phyloP scores from a whole-genome alignment of 805 yeast genomes.

The Danielia oregonensis region DNA sequence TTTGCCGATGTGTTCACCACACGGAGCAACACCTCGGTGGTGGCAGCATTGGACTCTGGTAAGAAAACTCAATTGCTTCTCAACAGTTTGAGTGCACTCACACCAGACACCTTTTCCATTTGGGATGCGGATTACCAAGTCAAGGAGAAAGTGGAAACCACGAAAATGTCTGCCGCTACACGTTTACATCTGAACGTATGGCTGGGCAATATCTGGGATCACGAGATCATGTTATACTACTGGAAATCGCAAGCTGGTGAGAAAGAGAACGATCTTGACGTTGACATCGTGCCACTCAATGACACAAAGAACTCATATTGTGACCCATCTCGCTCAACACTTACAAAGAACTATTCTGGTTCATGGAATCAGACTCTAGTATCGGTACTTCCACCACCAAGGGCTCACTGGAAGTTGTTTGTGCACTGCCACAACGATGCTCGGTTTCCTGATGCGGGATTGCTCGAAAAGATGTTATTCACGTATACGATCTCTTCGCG shows the following conservation, averaged over 20 bases:
- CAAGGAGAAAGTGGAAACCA: slow-evolving; percentile 78
- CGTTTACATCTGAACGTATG: slow-evolving; percentile 54
- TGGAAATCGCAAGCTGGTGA: slow-evolving; percentile 7
- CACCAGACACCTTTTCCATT: slow-evolving; percentile 11
- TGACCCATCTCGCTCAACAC: slow-evolving; percentile 13
- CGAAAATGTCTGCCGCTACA: slow-evolving; percentile 80
- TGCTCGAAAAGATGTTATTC: slow-evolving; percentile 34
- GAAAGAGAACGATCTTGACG: slow-evolving; percentile 5
- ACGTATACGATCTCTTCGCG: slow-evolving; percentile 27
- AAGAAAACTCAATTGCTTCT: slow-evolving; percentile 18
- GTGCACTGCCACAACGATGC: slow-evolving; percentile 61
- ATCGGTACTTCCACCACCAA: slow-evolving; percentile 40
- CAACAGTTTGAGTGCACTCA: slow-evolving; percentile 6
- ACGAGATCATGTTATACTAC: slow-evolving; percentile 35
- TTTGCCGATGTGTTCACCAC: slow-evolving; percentile 10
- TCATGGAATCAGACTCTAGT: slow-evolving; percentile 4
- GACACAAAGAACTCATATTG: slow-evolving; percentile 7
- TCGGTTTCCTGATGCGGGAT: slow-evolving; percentile 43
- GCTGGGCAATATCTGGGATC: slow-evolving; percentile 82
- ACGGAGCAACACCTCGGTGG: slow-evolving; percentile 5
- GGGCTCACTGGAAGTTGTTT: slow-evolving; percentile 51
- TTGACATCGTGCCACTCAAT: slow-evolving; percentile 2
- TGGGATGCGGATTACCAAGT: slow-evolving; percentile 69
- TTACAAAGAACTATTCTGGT: slow-evolving; percentile 5
- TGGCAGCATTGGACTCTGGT: slow-evolving; percentile 9